phyloP scores from a whole-genome alignment of 2,329 filamentous ascomycete genomes.

The Huntiella abstrusa region DNA sequence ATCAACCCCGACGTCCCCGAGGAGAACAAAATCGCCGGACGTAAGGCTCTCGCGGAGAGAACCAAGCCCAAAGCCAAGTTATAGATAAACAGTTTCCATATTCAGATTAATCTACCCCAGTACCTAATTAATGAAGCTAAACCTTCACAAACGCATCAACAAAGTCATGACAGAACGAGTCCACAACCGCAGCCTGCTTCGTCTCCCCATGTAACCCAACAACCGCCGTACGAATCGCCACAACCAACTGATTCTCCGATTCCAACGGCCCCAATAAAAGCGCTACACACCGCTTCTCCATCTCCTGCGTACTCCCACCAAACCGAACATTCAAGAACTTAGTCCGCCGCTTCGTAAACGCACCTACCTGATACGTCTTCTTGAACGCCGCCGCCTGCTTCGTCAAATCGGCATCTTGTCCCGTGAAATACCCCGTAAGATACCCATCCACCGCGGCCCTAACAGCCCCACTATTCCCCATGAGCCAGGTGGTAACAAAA shows the following conservation, averaged over 20 bases:
- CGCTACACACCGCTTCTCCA: slow-evolving; percentile 1
- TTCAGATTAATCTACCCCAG: too few relatives aligned
- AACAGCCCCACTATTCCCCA: not conserved
- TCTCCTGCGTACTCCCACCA: not conserved
- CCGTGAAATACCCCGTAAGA: not conserved
- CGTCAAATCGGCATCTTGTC: not conserved
- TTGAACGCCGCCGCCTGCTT: not conserved
- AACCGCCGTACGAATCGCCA: slow-evolving; percentile 4
- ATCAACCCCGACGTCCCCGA: slow-evolving; percentile 11
- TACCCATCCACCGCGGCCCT: slow-evolving; percentile 7
- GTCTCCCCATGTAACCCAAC: not conserved
- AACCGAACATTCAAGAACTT: slow-evolving; percentile 4
- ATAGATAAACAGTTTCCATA: not conserved
- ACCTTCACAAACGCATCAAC: not conserved
- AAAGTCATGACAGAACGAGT: slow-evolving; percentile 7
- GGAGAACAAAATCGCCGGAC: slow-evolving; percentile 14
- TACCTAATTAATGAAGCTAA: not conserved
- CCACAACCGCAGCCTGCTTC: not conserved
- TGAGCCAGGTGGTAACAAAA: slow-evolving; percentile 5
- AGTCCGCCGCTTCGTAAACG: not conserved
- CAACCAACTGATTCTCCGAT: not conserved
- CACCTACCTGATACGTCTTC: not conserved
- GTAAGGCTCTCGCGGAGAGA: not conserved
- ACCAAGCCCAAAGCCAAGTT: slow-evolving; percentile 1
- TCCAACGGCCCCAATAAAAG: slow-evolving; percentile 1